Conservation (phyloP, 768 basidiomycete genomes). For the Serendipita indica region DNA sequence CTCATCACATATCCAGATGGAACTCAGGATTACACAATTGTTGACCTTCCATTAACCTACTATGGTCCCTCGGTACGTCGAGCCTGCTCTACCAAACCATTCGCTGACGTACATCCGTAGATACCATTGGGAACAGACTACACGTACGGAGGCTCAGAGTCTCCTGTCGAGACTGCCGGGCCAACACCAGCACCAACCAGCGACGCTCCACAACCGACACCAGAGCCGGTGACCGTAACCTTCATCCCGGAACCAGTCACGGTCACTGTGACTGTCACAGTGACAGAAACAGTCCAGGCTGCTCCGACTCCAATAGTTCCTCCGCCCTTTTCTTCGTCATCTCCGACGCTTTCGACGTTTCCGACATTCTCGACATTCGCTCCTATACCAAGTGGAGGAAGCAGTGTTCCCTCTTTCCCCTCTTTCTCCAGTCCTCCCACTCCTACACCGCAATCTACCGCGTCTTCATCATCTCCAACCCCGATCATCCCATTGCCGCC, state of each 20-base stretch:
- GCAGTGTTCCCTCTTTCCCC: background rate
- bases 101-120: background rate
- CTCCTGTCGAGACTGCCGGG: background rate
- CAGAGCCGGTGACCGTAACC: background rate
- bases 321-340: background rate
- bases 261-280: background rate
- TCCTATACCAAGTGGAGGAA: background rate
- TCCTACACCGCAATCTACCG: background rate
- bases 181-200: background rate
- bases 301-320: background rate
- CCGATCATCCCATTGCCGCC: background rate
- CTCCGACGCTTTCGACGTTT: background rate
- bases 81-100: background rate
- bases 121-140: background rate
- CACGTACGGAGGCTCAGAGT: background rate
- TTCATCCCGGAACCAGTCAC: background rate
- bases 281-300: background rate
- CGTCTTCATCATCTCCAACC: background rate
- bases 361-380: background rate
- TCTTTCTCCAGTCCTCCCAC: background rate
- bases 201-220: background rate
- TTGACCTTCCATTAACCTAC: background rate
- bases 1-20: background rate
- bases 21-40: background rate
- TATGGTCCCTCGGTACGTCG: constrained; percentile 4